Evolutionary conservation across 2,329 filamentous ascomycete species (phyloP).

Genomic region (Aspergillus sp.): DNA sequence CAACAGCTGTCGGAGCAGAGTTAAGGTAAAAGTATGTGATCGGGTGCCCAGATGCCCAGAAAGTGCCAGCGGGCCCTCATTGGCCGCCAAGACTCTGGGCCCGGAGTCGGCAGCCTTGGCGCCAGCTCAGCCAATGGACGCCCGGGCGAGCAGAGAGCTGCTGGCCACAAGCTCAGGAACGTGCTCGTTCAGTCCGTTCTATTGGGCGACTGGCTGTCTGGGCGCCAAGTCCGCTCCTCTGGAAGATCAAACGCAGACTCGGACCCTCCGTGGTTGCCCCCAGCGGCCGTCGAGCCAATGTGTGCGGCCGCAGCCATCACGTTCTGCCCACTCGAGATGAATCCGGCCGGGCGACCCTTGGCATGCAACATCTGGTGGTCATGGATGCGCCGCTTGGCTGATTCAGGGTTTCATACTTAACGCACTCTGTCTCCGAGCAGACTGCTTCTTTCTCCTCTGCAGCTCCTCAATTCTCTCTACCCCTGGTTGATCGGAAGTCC

Average conservation of each 20-base stretch:
- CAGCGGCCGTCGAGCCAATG: conserved; percentile 7
- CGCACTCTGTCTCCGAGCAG: not conserved
- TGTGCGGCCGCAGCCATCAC: conserved; percentile 5
- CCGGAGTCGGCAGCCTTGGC: not conserved
- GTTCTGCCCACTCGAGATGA: conserved; percentile 4
- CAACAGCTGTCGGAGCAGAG: not conserved
- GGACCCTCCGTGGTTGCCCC: not conserved
- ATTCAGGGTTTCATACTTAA: not conserved
- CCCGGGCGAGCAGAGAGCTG: not conserved
- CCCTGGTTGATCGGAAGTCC: not conserved
- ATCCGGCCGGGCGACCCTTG: not conserved
- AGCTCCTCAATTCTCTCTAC: not conserved
- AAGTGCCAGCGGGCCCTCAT: not conserved
- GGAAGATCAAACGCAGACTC: not conserved
- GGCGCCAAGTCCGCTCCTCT: conserved; percentile 19
- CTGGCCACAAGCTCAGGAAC: conserved; percentile 15
- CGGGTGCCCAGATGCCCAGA: not conserved
- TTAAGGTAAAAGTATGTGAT: not conserved
- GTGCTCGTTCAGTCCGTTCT: not conserved
- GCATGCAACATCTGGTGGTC: not conserved
- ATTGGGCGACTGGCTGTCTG: not conserved
- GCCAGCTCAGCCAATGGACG: not conserved
- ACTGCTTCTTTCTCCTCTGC: not conserved
- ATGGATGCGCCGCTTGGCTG: not conserved
- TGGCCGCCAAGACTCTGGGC: not conserved